Conservation (phyloP, 2,329 filamentous ascomycete species). For the Alternaria atra region DNA sequence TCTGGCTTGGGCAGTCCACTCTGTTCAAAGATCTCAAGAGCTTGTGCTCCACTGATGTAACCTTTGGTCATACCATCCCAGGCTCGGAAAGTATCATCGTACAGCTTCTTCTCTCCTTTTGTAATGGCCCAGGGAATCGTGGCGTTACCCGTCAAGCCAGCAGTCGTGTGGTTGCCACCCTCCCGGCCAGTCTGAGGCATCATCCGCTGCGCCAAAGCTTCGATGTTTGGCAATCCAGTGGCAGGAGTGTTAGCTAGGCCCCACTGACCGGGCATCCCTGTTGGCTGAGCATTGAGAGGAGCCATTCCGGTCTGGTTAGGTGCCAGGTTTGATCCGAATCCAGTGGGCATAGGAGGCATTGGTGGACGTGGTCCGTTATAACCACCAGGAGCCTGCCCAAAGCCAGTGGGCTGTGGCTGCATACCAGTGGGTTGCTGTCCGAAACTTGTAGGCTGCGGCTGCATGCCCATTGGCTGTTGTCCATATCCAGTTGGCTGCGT, state of each 20-base stretch:
- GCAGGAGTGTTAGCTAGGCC: slow-evolving; percentile 96
- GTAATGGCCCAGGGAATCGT: slow-evolving; percentile 98
- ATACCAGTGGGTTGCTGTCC: slow-evolving; percentile 45
- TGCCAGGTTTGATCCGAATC: slow-evolving; percentile 58
- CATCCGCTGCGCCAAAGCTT: slow-evolving; percentile 89
- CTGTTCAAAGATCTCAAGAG: slow-evolving; percentile 96
- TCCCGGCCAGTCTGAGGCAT: slow-evolving; percentile 97
- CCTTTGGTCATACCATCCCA: slow-evolving; percentile 97
- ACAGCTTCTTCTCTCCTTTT: slow-evolving; percentile 97
- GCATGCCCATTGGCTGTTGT: slow-evolving; percentile 70
- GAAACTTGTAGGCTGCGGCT: slow-evolving; percentile 54
- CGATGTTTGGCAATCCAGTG: slow-evolving; percentile 89
- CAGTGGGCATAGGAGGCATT: slow-evolving; percentile 79
- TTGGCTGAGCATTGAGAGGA: slow-evolving; percentile 88
- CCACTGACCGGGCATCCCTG: slow-evolving; percentile 93
- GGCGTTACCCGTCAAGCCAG: slow-evolving; percentile 89
- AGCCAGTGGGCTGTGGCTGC: slow-evolving; percentile 58
- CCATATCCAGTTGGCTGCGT: slow-evolving; percentile 62
- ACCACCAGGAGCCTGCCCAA: slow-evolving; percentile 76
- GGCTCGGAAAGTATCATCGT: slow-evolving; percentile 91
- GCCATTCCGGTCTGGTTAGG: slow-evolving; percentile 70
- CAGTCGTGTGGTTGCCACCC: slow-evolving; percentile 78
- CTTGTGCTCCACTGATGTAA: slow-evolving; percentile 88
- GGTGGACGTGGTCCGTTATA: slow-evolving; percentile 83
- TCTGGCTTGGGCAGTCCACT: slow-evolving; percentile 92